Evolutionary conservation across 192 early-diverging fungal genomes (phyloP).

Genomic region (Linnemannia elongata): DNA sequence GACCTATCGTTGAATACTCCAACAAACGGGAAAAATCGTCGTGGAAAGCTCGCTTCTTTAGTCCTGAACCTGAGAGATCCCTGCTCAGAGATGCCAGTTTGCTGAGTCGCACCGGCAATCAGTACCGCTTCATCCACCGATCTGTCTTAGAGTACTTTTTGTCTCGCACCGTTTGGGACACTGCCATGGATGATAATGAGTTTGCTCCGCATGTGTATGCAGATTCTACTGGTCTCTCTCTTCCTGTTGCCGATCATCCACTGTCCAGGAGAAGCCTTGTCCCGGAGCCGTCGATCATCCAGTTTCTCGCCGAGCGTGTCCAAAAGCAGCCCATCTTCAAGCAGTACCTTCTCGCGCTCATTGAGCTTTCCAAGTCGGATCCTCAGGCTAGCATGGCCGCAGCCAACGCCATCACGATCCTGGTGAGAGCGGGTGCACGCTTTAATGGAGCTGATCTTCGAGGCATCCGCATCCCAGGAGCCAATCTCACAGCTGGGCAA

Average conservation of each 20-base stretch:
- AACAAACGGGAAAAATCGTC: too few relatives aligned
- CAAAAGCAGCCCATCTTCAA: neutral
- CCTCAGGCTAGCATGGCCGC: neutral
- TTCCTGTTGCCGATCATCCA: neutral
- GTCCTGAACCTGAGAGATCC: neutral
- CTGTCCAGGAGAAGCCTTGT: neutral
- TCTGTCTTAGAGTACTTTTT: neutral
- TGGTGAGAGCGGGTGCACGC: neutral
- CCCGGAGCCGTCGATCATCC: neutral
- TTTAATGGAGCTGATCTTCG: neutral
- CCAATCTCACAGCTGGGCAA: neutral
- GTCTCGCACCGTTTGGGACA: neutral
- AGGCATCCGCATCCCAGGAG: neutral
- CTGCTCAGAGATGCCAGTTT: neutral
- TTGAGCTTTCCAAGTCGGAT: neutral
- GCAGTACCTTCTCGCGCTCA: neutral
- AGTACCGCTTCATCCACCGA: neutral
- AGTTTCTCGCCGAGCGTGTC: slow-evolving; percentile 2
- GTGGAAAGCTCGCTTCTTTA: neutral
- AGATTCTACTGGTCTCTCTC: neutral
- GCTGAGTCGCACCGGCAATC: neutral
- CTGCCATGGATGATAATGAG: neutral
- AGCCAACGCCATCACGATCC: slow-evolving; percentile 2
- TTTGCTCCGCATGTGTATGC: neutral
- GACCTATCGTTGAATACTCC: neutral